Conservation (phyloP, 176 grass and related monocot species). For the Eragrostis nindensis region DNA sequence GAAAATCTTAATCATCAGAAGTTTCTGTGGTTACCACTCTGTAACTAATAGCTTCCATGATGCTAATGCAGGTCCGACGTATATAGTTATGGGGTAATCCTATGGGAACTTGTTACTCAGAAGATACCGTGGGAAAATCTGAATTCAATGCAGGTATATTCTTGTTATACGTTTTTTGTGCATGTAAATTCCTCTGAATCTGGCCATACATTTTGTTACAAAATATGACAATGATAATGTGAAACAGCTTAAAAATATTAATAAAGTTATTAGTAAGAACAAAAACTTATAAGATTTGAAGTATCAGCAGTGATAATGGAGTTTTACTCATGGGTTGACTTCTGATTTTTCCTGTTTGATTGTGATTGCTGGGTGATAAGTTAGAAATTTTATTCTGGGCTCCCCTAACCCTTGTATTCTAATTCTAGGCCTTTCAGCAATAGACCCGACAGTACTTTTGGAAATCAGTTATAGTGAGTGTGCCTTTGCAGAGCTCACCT, state of each 20-base stretch:
- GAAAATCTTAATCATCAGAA: conserved; percentile 21
- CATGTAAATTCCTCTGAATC: not conserved
- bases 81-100: conserved; percentile 94
- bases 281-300: not conserved
- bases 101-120: conserved; percentile 98
- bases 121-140: conserved; percentile 99
- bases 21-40: not conserved
- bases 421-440: not conserved
- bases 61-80: conserved; percentile 83
- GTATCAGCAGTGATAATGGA: not conserved
- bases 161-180: not conserved
- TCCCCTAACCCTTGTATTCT: not conserved
- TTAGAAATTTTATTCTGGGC: not conserved
- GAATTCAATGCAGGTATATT: conserved; percentile 91
- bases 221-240: conserved; percentile 5
- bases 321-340: not conserved
- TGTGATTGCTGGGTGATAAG: not conserved
- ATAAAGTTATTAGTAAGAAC: not conserved
- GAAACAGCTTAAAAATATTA: not conserved
- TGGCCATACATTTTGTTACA: conserved; percentile 7
- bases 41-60: conserved; percentile 46
- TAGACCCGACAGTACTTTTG: not conserved
- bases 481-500: not conserved
- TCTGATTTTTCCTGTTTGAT: not conserved
- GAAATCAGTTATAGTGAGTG: not conserved